Evolutionary conservation across 306 rosid species (phyloP), one percentile per base, ranked within the genome.

Genomic region (Sicyos edulis): DNA sequence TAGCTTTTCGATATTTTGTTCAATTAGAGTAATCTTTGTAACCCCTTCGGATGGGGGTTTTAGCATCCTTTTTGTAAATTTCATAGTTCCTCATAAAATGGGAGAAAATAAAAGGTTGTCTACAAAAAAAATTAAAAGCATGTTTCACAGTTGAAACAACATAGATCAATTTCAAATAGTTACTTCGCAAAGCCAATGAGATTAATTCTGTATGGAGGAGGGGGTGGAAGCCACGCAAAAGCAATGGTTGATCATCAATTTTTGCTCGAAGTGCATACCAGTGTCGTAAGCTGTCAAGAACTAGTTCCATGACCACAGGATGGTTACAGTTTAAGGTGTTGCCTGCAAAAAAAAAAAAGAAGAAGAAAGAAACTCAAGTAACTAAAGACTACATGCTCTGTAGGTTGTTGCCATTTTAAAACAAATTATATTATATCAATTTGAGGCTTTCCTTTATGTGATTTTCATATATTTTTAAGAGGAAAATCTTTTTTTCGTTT

Each of bases 271-370:
- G 47, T 52, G 79, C 76, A 59, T 86, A 93, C 99, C 99, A 93
- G 85, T 91, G 99, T 83, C 96, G 87, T 80, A 93, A 86, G 89
- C 97, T 93, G 78, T 90, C 99, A 37, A 93, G 86, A 78, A 93
- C 76, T 68, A 93, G 91, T 79, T 87, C 96, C 97, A 88, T 87
- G 79, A 93, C 96, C 75, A 93, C 88, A 12, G 99, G 96, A 81
- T 88, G 97, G 82, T 91, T 93, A 78, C 97, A 93, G 58, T 88
- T 91, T 57, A 93, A 85, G 78, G 99, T 81, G 88, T 93, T 93
- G 68, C 99, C 99, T 93, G 88, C 52, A 70, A 70, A 79, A 40
- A 71, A 34, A 68, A 29, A 29, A 29, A 4, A 61, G 70, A n/a
- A n/a, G n/a, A n/a, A n/a, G n/a, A n/a, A n/a, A n/a, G n/a, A n/a